Evolutionary conservation across 495 filamentous ascomycete species (phyloP).

Genomic region (Penicillium malachiteum): DNA sequence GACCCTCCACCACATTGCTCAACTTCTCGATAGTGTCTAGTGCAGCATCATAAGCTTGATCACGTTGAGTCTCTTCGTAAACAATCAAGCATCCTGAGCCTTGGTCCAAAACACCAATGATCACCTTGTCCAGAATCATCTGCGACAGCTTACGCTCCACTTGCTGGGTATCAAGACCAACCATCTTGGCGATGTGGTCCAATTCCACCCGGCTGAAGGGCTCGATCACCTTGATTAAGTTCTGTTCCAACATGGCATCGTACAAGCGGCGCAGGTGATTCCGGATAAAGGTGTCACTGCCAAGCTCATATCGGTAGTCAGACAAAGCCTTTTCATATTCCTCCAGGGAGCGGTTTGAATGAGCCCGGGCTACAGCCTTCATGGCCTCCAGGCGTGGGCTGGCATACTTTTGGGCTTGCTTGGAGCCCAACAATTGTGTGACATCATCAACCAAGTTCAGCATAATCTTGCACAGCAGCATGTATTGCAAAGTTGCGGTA

Average conservation of each 20-base stretch:
- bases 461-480: conserved; percentile 99
- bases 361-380: conserved; percentile 95
- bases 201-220: conserved; percentile 97
- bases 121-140: conserved; percentile 99
- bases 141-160: conserved; percentile 97
- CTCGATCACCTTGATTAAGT: conserved; percentile 98
- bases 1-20: conserved; percentile 93
- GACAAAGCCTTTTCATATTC: conserved; percentile 93
- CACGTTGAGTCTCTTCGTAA: conserved; percentile 89
- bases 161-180: conserved; percentile 91
- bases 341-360: conserved; percentile 89
- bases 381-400: conserved; percentile 94
- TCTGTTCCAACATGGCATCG: conserved; percentile 98
- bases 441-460: conserved; percentile 95
- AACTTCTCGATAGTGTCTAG: conserved; percentile 95
- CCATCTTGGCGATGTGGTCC: conserved; percentile 93
- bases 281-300: conserved; percentile 89
- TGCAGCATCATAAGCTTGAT: conserved; percentile 91
- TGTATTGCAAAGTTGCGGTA: conserved; percentile 93
- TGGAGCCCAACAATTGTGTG: conserved; percentile 84
- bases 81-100: conserved; percentile 96
- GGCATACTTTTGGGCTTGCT: conserved; percentile 94
- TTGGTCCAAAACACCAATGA: conserved; percentile 95
- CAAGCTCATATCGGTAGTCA: conserved; percentile 85
- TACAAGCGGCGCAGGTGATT: conserved; percentile 92